Evolutionary conservation across 2,329 filamentous ascomycete genomes (phyloP), one percentile per base, ranked within the genome.

Genomic region (Beauveria pseudobassiana): DNA sequence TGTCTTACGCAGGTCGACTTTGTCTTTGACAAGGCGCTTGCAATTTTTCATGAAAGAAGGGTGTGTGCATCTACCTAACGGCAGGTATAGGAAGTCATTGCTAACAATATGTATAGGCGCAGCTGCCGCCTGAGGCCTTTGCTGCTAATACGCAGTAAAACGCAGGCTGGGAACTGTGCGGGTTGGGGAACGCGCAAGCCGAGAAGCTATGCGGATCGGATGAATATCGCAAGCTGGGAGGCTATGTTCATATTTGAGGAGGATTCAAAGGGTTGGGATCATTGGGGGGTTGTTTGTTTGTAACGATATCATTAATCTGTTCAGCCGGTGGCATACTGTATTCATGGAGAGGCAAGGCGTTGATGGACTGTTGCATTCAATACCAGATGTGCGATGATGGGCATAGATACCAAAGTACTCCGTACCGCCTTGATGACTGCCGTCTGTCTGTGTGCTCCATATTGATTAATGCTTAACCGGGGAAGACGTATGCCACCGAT

Each of bases 1-100:
- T 97, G 93, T 68, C 80, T 98, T 18, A 81, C 85, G 3, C 86
- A 92, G 63, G 90, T 88, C 62, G 83, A 82, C 43, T 98, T 92
- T 91, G 84, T 96, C 71, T 85, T 93, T 54, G 83, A 89, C 43
- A 82, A 84, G 66, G 93, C 93, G 2, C 76, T 93, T 66, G 78
- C 82, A 59, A 85, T 90, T 38, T 97, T 96, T 71, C 83, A 87
- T 64, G 83, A 87, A 66, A 86, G 90, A 62, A 91, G 87, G 80
- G 90, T 89, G 78, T 71, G 79, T 68, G 30, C 49, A 43, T n/a
- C 12, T 20, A 12, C 20, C 42, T 10, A 1, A 16, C 3, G 12
- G 8, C 5, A 5, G 5, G 20, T 10, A 18, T 40, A 58, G 53
- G 12, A 26, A 16, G 16, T 12, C 28, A 26, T 43, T 34, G 34